Base-by-base conservation (phyloP, 2,329 filamentous ascomycete species). In the Pezicula radicicola region DNA sequence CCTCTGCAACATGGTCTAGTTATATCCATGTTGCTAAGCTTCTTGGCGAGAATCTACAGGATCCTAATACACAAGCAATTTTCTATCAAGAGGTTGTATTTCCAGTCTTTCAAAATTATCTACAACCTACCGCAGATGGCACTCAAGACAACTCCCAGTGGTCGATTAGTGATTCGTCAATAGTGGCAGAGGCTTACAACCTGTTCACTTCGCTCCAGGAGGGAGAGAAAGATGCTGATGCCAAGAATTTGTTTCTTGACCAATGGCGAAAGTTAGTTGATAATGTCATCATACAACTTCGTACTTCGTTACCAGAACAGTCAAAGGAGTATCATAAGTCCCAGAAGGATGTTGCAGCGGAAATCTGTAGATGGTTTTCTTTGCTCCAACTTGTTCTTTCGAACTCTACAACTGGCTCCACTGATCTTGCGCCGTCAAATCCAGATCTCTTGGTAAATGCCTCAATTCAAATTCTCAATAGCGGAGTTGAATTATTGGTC, bases 271-370 rank as follows among this genome's bases (percentile, higher is more conserved):
- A 73, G 2, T 69, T 91, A n/a, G 80, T 82, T 0, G 72, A 80
- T 1, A 67, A 76, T 0, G 71, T 96, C n/a, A 74, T 85, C 25
- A 75, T 83, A 30, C 78, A 80, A 36, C 84, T 96, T 51, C 85
- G 84, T 49, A 81, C 82, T 6, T 95, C 91, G 0, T 78, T 89
- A 5, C 91, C 92, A 1, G 91, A 93, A 64, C 84, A 93, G 51
- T 91, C 91, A 0, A 87, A 87, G 55, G 88, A 91, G 16, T 89
- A 89, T 59, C 77, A 81, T 25, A 76, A 77, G 40, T 95, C 90
- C 0, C 91, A 96, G 65, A 77, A 82, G 47, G 74, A 75, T 39
- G 77, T 96, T 25, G 80, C 82, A 9, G 76, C 84, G 6, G 80
- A 88, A 60, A 85, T 85, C 0, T 74, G 77, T 43, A 84, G 88